phyloP scores from a whole-genome alignment of 1,139 yeast species.

The Yamadazyma sp. region DNA sequence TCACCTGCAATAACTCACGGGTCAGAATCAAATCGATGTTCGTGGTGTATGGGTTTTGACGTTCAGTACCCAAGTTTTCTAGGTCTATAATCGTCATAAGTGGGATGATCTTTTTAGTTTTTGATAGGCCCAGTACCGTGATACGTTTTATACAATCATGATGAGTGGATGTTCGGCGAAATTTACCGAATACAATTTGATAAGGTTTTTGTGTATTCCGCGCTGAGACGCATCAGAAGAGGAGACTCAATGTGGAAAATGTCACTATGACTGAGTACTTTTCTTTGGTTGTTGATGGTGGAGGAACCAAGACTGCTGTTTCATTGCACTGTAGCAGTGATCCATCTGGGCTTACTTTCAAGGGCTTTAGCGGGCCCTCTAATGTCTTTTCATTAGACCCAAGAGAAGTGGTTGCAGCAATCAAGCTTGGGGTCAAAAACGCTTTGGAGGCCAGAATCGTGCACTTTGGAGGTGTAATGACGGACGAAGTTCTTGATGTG shows the following conservation, averaged over 20 bases:
- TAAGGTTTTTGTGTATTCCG: neutral
- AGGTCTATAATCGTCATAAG: neutral
- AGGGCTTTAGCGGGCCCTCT: constrained; percentile 6
- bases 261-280: neutral
- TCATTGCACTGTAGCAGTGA: neutral
- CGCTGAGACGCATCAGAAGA: too few species aligned
- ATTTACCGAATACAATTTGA: neutral
- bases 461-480: too few species aligned
- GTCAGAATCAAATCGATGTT: constrained; percentile 9
- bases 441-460: constrained; percentile 5
- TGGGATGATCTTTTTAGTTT: neutral
- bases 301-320: constrained; percentile 10
- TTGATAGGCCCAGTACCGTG: too few species aligned
- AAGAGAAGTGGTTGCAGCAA: constrained; percentile 2
- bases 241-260: neutral
- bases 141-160: neutral
- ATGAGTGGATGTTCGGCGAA: neutral
- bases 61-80: constrained; percentile 5
- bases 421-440: constrained; percentile 4
- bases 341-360: neutral
- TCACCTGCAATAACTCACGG: constrained; percentile 16
- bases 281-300: constrained; percentile 9
- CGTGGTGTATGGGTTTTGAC: constrained; percentile 5
- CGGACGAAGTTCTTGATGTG: too few species aligned
- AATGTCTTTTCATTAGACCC: constrained; percentile 4